Evolutionary conservation across 2,329 filamentous ascomycete genomes (phyloP).

Genomic region (Harringtonia aguacate): DNA sequence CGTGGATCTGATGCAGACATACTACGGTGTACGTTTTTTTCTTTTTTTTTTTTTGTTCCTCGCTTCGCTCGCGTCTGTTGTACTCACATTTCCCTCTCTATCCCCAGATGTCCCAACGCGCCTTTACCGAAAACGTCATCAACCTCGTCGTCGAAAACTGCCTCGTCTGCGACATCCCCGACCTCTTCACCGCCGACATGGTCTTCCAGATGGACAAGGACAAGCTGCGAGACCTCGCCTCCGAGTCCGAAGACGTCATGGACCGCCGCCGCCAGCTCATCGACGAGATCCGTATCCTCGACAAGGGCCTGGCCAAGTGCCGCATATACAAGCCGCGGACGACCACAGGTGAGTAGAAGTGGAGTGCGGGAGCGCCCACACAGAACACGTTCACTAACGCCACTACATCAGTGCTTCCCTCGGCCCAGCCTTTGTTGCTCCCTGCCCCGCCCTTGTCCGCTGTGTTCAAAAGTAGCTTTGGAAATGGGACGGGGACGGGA

Average conservation of each 20-base stretch:
- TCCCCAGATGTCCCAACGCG: constrained; percentile 24
- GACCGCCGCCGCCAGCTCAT: constrained; percentile 7
- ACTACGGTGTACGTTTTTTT: constrained; percentile 27
- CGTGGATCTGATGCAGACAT: constrained; percentile 32
- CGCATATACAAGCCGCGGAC: constrained; percentile 1
- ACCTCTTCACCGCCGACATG: constrained; percentile 26
- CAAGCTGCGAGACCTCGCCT: constrained; percentile 17
- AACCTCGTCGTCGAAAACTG: constrained; percentile 38
- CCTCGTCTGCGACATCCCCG: constrained; percentile 28
- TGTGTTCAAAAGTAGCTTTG: too few species aligned
- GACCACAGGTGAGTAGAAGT: neutral
- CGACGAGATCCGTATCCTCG: neutral
- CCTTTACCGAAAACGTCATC: constrained; percentile 35
- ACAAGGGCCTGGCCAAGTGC: neutral
- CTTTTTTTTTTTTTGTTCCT: neutral
- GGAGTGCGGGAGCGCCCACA: too few species aligned
- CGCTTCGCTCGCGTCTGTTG: neutral
- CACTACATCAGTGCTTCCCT: too few species aligned
- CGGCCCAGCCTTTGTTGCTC: too few species aligned
- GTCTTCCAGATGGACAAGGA: constrained; percentile 24
- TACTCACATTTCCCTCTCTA: neutral
- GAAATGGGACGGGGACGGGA: too few species aligned
- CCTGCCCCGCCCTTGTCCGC: too few species aligned
- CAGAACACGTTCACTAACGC: neutral
- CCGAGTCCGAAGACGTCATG: constrained; percentile 19